A percentile compares a stretch with the other conserved stretches of the same genome.
These are phyloP conservation scores for Solanum rostratum DNA, from an alignment of 257 asterid species.

Conservation along the genomic window DNA sequence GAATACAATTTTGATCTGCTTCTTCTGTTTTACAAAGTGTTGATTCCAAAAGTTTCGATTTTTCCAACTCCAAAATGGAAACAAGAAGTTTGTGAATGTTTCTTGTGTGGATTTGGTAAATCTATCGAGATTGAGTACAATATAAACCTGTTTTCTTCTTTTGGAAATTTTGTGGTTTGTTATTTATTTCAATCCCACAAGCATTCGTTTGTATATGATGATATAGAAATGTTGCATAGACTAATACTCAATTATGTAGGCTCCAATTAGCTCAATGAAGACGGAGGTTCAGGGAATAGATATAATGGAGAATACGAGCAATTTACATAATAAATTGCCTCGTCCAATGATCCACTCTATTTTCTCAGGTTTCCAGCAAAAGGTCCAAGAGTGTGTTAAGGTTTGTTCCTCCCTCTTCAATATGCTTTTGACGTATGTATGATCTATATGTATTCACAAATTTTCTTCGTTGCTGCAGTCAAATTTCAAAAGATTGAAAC, in stretches of 20 bases:
- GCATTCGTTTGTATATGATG: background rate
- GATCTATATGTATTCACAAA: background rate
- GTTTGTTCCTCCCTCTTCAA: background rate
- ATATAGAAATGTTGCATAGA: background rate
- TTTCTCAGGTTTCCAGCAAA: constrained; percentile 1
- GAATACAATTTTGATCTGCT: background rate
- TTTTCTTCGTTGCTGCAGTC: constrained; percentile 19
- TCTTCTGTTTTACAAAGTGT: background rate
- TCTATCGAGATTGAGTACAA: background rate
- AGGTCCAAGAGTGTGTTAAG: background rate
- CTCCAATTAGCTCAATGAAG: background rate
- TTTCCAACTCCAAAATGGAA: background rate
- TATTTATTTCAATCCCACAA: background rate
- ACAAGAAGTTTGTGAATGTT: background rate
- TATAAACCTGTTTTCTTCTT: background rate
- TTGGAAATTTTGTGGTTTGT: background rate
- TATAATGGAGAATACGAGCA: background rate
- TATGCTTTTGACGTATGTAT: background rate
- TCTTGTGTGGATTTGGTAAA: background rate
- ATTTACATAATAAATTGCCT: background rate
- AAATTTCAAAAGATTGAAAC: constrained; percentile 21
- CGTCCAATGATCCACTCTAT: background rate
- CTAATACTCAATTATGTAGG: background rate
- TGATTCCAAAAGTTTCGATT: background rate
- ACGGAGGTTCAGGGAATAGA: background rate